phyloP scores from a whole-genome alignment of 352 stramenopile genomes.

The Globisporangium carolinianum region DNA sequence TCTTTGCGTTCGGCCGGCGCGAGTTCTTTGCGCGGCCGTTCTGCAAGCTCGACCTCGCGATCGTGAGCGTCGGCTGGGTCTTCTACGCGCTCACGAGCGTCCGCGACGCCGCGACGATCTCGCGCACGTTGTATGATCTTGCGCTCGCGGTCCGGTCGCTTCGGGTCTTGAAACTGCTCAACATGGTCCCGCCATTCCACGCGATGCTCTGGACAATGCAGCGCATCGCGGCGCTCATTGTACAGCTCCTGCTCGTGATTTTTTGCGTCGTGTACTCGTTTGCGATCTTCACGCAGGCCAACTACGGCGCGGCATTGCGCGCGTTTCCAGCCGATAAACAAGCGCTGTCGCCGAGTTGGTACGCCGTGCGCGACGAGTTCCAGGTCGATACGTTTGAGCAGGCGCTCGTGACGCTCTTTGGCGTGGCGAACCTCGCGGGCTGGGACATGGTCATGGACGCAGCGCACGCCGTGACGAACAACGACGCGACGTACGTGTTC shows the following conservation, averaged over 20 bases:
- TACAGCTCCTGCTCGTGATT: conserved; percentile 76
- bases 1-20: conserved; percentile 70
- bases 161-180: conserved; percentile 76
- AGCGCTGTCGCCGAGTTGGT: conserved; percentile 52
- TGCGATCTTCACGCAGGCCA: conserved; percentile 71
- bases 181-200: conserved; percentile 77
- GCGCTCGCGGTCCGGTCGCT: conserved; percentile 66
- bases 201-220: conserved; percentile 84
- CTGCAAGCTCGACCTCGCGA: conserved; percentile 67
- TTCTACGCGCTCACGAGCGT: conserved; percentile 74
- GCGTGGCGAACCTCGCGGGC: conserved; percentile 60
- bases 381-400: conserved; percentile 73
- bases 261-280: conserved; percentile 83
- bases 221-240: conserved; percentile 69
- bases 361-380: conserved; percentile 62
- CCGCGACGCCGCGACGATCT: conserved; percentile 50
- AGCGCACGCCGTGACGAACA: conserved; percentile 53
- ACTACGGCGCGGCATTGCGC: conserved; percentile 57
- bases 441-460: conserved; percentile 83
- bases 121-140: conserved; percentile 74
- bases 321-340: conserved; percentile 46
- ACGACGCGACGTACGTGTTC: conserved; percentile 61
- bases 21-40: conserved; percentile 79
- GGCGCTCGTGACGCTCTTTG: conserved; percentile 74
- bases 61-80: conserved; percentile 65